Evolutionary conservation across 495 filamentous ascomycete genomes (phyloP).

Genomic region (Xylaria sp.): DNA sequence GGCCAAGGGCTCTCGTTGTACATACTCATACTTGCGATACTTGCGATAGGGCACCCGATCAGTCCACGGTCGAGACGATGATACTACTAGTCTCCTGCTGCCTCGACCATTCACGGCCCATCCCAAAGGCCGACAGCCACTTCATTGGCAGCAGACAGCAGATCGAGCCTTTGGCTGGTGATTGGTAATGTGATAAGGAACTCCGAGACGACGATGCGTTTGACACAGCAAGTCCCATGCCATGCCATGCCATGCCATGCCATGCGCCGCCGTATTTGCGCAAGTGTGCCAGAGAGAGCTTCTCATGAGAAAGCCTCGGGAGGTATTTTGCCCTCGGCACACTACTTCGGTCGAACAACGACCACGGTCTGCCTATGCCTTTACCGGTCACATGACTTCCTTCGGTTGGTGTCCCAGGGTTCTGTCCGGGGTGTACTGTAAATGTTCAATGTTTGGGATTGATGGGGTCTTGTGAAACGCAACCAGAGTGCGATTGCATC

Average conservation of each 20-base stretch:
- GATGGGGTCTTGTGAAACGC: constrained; percentile 7
- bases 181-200: constrained; percentile 32
- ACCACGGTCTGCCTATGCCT: constrained; percentile 10
- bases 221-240: constrained; percentile 9
- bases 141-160: constrained; percentile 32
- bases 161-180: constrained; percentile 32
- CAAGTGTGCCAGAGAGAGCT: constrained; percentile 15
- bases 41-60: constrained; percentile 40
- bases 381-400: constrained; percentile 20
- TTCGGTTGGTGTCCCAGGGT: constrained; percentile 6
- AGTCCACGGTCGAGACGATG: constrained; percentile 41
- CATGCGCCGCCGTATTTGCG: constrained; percentile 11
- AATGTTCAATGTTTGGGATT: background rate
- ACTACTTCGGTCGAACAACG: constrained; percentile 5
- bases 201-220: constrained; percentile 35
- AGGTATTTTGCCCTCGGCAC: constrained; percentile 1
- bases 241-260: background rate
- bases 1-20: constrained; percentile 26
- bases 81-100: constrained; percentile 33
- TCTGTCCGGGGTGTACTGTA: constrained; percentile 16
- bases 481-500: constrained; percentile 19
- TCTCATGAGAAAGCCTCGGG: constrained; percentile 2
- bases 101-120: constrained; percentile 29
- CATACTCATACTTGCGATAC: no score
- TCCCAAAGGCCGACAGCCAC: constrained; percentile 26